Base-by-base conservation (phyloP, 176 grass and related monocot species). In the Tillandsia fasciculata region DNA sequence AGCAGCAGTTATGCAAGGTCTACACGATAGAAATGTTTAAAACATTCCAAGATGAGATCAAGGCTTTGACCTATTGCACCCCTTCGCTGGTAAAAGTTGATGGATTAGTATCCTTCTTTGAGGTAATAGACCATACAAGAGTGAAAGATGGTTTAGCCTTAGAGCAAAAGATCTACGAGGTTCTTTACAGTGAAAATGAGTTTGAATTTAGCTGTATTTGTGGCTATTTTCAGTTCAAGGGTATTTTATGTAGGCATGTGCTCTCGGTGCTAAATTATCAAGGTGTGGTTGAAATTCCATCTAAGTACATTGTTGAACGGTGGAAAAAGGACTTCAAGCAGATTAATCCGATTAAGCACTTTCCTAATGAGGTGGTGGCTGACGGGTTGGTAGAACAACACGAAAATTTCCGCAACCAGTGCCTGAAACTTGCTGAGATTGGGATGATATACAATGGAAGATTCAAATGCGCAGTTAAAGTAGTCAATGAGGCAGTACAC, bases 191-290 rank as follows among this genome's bases (percentile, higher is more conserved):
- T 48, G 73, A 66, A 10, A 24, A 10, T 52, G 73, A 66, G 15
- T 75, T 12, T 52, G 73, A 75, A 10, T 49, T 53, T 18, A 61
- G n/a, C 14, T 75, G 63, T 28, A 66, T 50, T 20, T 75, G 61
- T 75, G 8, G 10, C 12, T 12, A 14, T n/a, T 75, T 75, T 52
- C 59, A 75, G 66, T 66, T 66, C 27, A 53, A 50, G 49, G 73
- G 73, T 65, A 75, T 75, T 9, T 33, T 75, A 33, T 75, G 73
- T 26, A 75, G 73, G 49, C 73, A 75, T 66, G 64, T 75, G 18
- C 50, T 75, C 27, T 65, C 61, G 20, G 63, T 66, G 12, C 49
- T 75, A 27, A 64, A 52, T 6, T 51, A 75, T 28, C 64, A 53
- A 26, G 48, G 66, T 26, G 26, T 75, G 23, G 26, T 26, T 33